Evolutionary conservation across 1,284 basidiomycete genomes (phyloP), one percentile per base, ranked within the genome.

Genomic region (Microbotryum lychnidis-dioicae): DNA sequence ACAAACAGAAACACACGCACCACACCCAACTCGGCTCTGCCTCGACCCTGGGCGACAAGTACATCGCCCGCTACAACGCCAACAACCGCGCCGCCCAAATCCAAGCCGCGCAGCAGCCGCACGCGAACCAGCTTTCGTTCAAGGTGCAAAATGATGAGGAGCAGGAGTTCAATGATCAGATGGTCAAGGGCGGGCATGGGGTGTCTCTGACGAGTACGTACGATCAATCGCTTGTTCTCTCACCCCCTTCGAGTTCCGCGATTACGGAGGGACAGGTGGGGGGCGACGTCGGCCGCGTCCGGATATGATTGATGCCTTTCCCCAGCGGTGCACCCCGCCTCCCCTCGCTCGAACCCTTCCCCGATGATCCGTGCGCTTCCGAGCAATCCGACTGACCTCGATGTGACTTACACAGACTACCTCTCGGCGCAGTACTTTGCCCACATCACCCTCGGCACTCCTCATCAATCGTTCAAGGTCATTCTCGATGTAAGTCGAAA

Each of bases 151-250:
- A 73, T 50, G 73, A 31, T 31, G 31, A 76, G 37, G 73, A 76
- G 57, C 83, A 86, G 59, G 81, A 86, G 69, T 74, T 79, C 67
- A 71, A 82, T 44, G 61, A 66, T 42, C 61, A 66, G 27, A 56
- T 70, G 66, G 75, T 79, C 63, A 83, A 87, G 65, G 87, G 84
- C 61, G 91, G 91, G 47, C 94, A 98, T 76, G 78, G 79, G 56
- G 89, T 97, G 52, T 94, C 94, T 63, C 81, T 98, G 55, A 87
- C 82, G 73, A 94, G 92, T 96, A 73, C 67, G 89, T 83, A 42
- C 37, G 25, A 47, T 50, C 53, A 31, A 31, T 9, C 31, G 31
- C 31, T 31, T 31, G 31, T 31, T 31, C 31, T 31, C 10, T 10
- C 31, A 31, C 31, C 9, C 31, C 31, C 31, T 1, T 31, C 31